Percentiles rank a stretch among this genome's conserved stretches.
These are phyloP conservation scores for Alternaria triticimaculans DNA, from an alignment of 2,329 filamentous ascomycete species.

Conservation along the genomic window DNA sequence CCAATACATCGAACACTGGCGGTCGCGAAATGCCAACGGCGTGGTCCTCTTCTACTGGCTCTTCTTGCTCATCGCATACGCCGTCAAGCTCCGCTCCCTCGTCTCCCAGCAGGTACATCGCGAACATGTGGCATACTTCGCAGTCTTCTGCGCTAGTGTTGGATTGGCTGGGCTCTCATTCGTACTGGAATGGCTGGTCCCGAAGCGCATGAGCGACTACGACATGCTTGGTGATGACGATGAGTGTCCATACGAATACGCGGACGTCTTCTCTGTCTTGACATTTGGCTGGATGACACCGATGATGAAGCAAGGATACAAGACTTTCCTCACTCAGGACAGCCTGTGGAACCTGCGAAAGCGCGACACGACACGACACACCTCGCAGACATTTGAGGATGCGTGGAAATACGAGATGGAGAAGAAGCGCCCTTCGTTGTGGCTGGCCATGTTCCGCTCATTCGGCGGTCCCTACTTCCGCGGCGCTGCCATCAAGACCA, in stretches of 20 bases:
- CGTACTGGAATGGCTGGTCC: constrained; percentile 81
- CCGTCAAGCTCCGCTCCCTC: constrained; percentile 85
- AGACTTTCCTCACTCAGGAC: constrained; percentile 88
- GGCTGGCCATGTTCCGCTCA: constrained; percentile 81
- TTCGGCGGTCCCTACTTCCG: constrained; percentile 85
- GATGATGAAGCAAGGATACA: constrained; percentile 94
- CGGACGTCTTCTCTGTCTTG: constrained; percentile 88
- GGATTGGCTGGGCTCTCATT: constrained; percentile 76
- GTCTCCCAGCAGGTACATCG: constrained; percentile 77
- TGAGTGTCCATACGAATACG: constrained; percentile 84
- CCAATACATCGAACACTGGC: constrained; percentile 86
- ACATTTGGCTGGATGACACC: constrained; percentile 99
- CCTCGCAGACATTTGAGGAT: constrained; percentile 71
- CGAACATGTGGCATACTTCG: constrained; percentile 74
- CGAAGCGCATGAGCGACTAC: constrained; percentile 75
- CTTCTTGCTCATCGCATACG: constrained; percentile 77
- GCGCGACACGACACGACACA: constrained; percentile 77
- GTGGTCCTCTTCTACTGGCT: constrained; percentile 94
- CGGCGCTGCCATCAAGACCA: constrained; percentile 85
- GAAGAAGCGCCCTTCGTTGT: constrained; percentile 78
- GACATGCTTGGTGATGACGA: constrained; percentile 71
- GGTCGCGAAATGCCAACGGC: constrained; percentile 83
- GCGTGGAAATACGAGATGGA: constrained; percentile 79
- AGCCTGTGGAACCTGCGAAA: constrained; percentile 92
- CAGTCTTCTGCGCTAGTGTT: constrained; percentile 74